Conservation (phyloP, 2,329 filamentous ascomycete species). For the Incumbomyces lentus region DNA sequence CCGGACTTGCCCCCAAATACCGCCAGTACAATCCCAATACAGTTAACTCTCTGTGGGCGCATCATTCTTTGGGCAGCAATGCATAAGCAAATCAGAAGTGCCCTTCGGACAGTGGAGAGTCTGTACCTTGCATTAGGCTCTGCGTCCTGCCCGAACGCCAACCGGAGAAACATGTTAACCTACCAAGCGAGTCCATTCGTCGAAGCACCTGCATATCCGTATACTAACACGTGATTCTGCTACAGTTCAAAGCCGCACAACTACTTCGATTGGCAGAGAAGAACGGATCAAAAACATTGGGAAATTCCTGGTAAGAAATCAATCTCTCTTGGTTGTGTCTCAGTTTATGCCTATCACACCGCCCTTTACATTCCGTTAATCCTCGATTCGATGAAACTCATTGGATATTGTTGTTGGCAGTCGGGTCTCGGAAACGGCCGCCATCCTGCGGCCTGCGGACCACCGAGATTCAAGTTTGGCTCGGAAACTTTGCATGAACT, state of each 20-base stretch:
- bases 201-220: constrained; percentile 21
- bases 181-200: constrained; percentile 8
- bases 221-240: constrained; percentile 9
- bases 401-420: constrained; percentile 1
- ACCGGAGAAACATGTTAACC: constrained; percentile 20
- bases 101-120: background rate
- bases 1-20: constrained; percentile 12
- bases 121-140: constrained; percentile 19
- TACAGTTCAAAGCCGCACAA: constrained; percentile 67
- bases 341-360: constrained; percentile 4
- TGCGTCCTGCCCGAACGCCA: constrained; percentile 7
- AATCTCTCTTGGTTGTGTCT: constrained; percentile 21
- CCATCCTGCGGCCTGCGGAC: background rate
- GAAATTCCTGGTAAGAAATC: constrained; percentile 76
- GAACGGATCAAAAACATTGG: constrained; percentile 78
- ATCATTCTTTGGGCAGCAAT: constrained; percentile 29
- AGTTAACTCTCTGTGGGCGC: constrained; percentile 13
- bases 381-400: background rate
- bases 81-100: constrained; percentile 15
- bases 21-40: constrained; percentile 15
- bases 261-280: constrained; percentile 88
- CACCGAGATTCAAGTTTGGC: background rate
- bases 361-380: constrained; percentile 2
- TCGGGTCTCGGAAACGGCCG: background rate
- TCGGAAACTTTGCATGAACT: background rate